Percentiles rank a stretch among this genome's conserved stretches.
Evolutionary conservation across 2,329 filamentous ascomycete genomes (phyloP).

Genomic region (Paramyrothecium roridum): DNA sequence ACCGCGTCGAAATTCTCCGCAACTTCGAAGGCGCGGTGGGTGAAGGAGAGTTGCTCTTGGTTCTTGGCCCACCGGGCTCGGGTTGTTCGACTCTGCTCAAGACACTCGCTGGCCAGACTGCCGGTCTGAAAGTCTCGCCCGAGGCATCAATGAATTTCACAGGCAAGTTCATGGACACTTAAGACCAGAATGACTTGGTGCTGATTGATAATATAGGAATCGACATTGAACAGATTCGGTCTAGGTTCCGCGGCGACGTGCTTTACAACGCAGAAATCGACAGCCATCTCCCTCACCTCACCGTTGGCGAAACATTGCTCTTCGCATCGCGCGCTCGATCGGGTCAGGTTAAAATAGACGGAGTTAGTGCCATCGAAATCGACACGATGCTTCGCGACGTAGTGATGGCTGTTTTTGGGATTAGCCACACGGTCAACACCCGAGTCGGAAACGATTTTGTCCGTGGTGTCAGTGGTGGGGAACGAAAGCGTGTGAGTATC

Average conservation of each 20-base stretch:
- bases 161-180: conserved; percentile 28
- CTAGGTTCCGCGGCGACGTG: conserved; percentile 49
- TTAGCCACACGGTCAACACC: conserved; percentile 69
- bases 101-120: conserved; percentile 49
- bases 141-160: conserved; percentile 47
- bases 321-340: conserved; percentile 63
- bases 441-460: conserved; percentile 67
- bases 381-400: conserved; percentile 41
- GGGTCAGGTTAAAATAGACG: conserved; percentile 47
- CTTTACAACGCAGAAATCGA: conserved; percentile 65
- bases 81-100: conserved; percentile 59
- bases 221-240: conserved; percentile 29
- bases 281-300: conserved; percentile 64
- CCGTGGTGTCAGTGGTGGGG: conserved; percentile 72
- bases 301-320: conserved; percentile 59
- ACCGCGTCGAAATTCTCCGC: conserved; percentile 18
- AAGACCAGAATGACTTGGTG: too few species aligned
- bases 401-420: conserved; percentile 73
- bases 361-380: conserved; percentile 7
- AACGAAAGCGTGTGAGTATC: conserved; percentile 75
- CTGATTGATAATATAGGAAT: conserved; percentile 18
- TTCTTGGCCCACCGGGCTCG: conserved; percentile 49
- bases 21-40: conserved; percentile 25
- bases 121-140: conserved; percentile 25
- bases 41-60: conserved; percentile 22